Evolutionary conservation across 2,329 filamentous ascomycete species (phyloP).

Genomic region (Colletotrichum graminicola): DNA sequence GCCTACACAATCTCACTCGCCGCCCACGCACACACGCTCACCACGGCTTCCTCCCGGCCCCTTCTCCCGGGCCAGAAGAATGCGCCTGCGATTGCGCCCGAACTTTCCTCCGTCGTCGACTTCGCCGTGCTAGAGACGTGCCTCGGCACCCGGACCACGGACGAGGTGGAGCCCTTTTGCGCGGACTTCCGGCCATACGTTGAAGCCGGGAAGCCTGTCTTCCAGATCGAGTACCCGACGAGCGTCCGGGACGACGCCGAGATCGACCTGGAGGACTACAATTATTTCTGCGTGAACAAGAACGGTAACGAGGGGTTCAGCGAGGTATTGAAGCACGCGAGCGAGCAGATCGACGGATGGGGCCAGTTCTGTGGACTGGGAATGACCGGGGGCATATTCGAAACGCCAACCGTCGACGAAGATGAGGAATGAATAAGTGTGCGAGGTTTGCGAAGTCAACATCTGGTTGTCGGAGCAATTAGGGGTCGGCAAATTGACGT

Average conservation of each 20-base stretch:
- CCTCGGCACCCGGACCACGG: conserved; percentile 36
- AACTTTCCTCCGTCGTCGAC: conserved; percentile 47
- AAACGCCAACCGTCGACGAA: conserved; percentile 44
- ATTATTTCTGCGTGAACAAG: conserved; percentile 46
- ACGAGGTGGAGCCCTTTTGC: conserved; percentile 48
- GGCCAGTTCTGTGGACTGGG: conserved; percentile 48
- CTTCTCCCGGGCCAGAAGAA: conserved; percentile 53
- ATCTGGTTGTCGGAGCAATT: no score
- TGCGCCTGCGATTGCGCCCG: conserved; percentile 46
- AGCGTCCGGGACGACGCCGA: conserved; percentile 45
- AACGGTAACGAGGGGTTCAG: conserved; percentile 49
- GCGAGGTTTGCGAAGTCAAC: neutral
- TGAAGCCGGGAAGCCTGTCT: conserved; percentile 48
- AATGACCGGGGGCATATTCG: conserved; percentile 42
- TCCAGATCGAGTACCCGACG: conserved; percentile 52
- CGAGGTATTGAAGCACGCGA: conserved; percentile 51
- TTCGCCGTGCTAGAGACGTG: conserved; percentile 55
- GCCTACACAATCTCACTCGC: conserved; percentile 49
- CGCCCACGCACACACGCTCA: conserved; percentile 48
- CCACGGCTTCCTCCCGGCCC: conserved; percentile 42
- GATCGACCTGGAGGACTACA: conserved; percentile 45
- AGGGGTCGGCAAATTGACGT: no score
- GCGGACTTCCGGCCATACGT: conserved; percentile 49
- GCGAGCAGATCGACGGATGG: conserved; percentile 50
- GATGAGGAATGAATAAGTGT: conserved; percentile 9